Conservation (phyloP, 108 stramenopile genomes). For the Cyclotella distinguenda region DNA sequence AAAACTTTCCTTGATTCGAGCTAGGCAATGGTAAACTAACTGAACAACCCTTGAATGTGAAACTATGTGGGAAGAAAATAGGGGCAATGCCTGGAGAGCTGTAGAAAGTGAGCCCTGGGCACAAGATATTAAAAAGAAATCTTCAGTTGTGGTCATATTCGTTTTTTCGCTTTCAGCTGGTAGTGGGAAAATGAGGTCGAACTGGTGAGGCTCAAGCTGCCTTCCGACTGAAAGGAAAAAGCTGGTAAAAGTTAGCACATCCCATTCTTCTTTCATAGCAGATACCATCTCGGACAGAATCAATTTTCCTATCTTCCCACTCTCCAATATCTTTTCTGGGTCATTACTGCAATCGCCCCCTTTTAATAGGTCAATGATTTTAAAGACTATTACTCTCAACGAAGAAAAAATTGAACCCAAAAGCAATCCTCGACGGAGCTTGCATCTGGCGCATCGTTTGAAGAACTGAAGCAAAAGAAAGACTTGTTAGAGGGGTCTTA, state of each 20-base stretch:
- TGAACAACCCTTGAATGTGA: slow-evolving; percentile 34
- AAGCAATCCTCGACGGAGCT: slow-evolving; percentile 8
- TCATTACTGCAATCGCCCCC: slow-evolving; percentile 7
- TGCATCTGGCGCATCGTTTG: slow-evolving; percentile 8
- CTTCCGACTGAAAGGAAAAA: slow-evolving; percentile 50
- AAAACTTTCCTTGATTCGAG: slow-evolving; percentile 26
- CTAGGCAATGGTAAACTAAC: slow-evolving; percentile 42
- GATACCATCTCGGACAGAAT: slow-evolving; percentile 25
- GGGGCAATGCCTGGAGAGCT: slow-evolving; percentile 44
- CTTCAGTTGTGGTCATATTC: slow-evolving; percentile 24
- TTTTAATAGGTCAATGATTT: slow-evolving; percentile 35
- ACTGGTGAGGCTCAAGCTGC: slow-evolving; percentile 52
- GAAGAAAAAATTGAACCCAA: slow-evolving; percentile 29
- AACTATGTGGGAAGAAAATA: slow-evolving; percentile 37
- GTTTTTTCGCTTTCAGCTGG: slow-evolving; percentile 5
- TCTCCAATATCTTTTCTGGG: neutral
- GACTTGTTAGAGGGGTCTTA: neutral
- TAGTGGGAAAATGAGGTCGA: slow-evolving; percentile 51
- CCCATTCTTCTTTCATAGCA: slow-evolving; percentile 16
- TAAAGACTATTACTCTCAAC: slow-evolving; percentile 36
- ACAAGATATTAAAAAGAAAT: slow-evolving; percentile 32
- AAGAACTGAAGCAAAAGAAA: slow-evolving; percentile 1
- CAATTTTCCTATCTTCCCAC: slow-evolving; percentile 29
- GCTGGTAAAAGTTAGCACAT: slow-evolving; percentile 31
- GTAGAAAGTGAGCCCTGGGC: slow-evolving; percentile 39